These are phyloP conservation scores for Trametes versicolor DNA, from an alignment of 1,284 basidiomycete species.

Conservation along the genomic window DNA sequence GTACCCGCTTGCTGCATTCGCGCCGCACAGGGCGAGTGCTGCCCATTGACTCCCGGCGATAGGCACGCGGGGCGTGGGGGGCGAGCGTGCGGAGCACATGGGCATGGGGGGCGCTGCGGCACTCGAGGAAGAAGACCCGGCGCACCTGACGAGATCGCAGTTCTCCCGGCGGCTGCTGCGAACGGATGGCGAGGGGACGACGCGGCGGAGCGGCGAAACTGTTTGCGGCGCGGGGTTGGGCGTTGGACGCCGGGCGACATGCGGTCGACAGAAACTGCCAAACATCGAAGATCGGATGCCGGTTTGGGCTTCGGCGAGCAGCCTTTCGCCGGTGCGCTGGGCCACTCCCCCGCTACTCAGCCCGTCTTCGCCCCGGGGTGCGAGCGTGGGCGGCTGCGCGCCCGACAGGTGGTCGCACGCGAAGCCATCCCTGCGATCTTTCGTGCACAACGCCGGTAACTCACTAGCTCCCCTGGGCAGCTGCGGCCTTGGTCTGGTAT, in stretches of 20 bases:
- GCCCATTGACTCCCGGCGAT: conserved; percentile 18
- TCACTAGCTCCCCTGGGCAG: conserved; percentile 22
- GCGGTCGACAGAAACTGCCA: conserved; percentile 34
- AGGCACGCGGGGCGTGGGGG: conserved; percentile 10
- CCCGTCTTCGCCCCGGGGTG: conserved; percentile 6
- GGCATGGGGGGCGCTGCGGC: not conserved
- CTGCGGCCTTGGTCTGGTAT: conserved; percentile 1
- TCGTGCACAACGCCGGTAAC: conserved; percentile 23
- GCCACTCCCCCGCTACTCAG: not conserved
- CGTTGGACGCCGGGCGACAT: conserved; percentile 24
- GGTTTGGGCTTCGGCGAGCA: conserved; percentile 14
- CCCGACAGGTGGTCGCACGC: conserved; percentile 12
- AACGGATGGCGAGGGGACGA: not conserved
- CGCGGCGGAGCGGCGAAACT: conserved; percentile 5
- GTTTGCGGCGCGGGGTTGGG: conserved; percentile 5
- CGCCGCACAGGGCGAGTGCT: not conserved
- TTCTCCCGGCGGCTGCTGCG: conserved; percentile 16
- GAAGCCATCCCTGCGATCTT: conserved; percentile 24
- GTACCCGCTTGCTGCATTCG: not conserved
- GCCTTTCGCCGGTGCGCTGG: not conserved
- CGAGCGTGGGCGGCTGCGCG: not conserved
- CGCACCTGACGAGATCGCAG: conserved; percentile 24
- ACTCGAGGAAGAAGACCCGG: conserved; percentile 5
- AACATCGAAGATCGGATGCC: conserved; percentile 32
- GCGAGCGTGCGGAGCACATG: conserved; percentile 6